Conservation (phyloP, 78 protist genomes). For the Neovahlkampfia damariscottae region DNA sequence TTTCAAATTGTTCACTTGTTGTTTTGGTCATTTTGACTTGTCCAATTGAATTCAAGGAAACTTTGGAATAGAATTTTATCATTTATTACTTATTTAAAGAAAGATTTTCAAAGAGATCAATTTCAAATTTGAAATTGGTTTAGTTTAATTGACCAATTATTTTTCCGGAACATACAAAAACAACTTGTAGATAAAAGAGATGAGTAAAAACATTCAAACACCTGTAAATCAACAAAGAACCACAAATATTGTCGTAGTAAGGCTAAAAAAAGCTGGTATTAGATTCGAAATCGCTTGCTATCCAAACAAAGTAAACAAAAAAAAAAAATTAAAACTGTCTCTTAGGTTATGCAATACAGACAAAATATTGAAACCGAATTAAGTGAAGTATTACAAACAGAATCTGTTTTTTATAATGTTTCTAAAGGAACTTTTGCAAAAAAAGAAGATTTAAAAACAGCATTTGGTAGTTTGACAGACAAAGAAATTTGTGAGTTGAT, state of each 20-base stretch:
- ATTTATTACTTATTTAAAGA: too few species aligned
- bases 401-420: constrained; percentile 71
- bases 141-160: too few species aligned
- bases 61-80: too few species aligned
- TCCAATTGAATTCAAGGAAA: too few species aligned
- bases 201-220: too few species aligned
- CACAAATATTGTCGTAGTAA: constrained; percentile 85
- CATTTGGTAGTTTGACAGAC: constrained; percentile 51
- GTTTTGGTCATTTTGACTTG: too few species aligned
- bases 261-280: constrained; percentile 58
- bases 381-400: constrained; percentile 84
- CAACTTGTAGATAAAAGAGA: too few species aligned
- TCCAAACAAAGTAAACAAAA: constrained; percentile 68
- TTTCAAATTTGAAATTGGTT: too few species aligned
- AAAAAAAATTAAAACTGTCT: constrained; percentile 40
- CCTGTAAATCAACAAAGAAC: constrained; percentile 43
- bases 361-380: constrained; percentile 65
- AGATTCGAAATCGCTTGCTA: constrained; percentile 91
- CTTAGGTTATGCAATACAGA: not conserved
- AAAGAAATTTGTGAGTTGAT: constrained; percentile 4
- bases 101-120: too few species aligned
- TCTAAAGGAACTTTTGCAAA: constrained; percentile 75
- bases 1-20: too few species aligned
- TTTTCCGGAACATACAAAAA: too few species aligned
- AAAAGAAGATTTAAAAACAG: constrained; percentile 52